Base-by-base conservation (phyloP, 495 filamentous ascomycete species). In the Lepraria neglecta region DNA sequence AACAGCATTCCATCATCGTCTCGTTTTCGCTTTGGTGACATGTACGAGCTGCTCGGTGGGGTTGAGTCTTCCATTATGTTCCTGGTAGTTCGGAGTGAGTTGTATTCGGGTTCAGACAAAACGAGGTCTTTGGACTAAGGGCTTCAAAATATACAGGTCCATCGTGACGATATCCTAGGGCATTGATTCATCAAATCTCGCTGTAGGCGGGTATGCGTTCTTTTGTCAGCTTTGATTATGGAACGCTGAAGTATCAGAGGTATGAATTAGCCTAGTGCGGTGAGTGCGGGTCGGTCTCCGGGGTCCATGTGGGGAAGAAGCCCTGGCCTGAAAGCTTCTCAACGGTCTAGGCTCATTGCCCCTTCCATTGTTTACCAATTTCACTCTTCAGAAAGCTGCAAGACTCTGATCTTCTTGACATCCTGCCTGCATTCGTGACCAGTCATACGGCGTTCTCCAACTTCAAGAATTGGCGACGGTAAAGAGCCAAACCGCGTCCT, bases 21-120 rank as follows among this genome's bases (percentile, higher is more conserved):
- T 69, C 78, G 68, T 64, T 76, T 77, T 64, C 73, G 72, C 67
- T 76, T 76, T 38, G 77, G 72, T 21, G 76, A 78, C 47, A 67
- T 63, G 60, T 69, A 70, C 59, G 40, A 30, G 9, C 24, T 33
- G 19, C 35, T 38, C 17, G 64, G 46, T 30, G 45, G 35, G 31
- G n/a, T 17, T 24, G 40, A 24, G 38, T 58, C 42, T 21, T 35
- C 59, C 63, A 65, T 65, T 17, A 30, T 56, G 62, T 30, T 9
- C 30, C 12, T 24, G 45, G 15, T 15, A 12, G 19, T 52, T 9
- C 24, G n/a, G 30, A 7, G 42, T 38, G 14, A n/a, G 10, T 38
- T 24, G 2, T 11, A 15, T 5, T 10, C 19, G 6, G 15, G 17
- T 33, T 28, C 21, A 53, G 24, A 27, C 6, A 33, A 30, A 9